Conservation (phyloP, 139 green algal species). For the Dunaliella sp. region DNA sequence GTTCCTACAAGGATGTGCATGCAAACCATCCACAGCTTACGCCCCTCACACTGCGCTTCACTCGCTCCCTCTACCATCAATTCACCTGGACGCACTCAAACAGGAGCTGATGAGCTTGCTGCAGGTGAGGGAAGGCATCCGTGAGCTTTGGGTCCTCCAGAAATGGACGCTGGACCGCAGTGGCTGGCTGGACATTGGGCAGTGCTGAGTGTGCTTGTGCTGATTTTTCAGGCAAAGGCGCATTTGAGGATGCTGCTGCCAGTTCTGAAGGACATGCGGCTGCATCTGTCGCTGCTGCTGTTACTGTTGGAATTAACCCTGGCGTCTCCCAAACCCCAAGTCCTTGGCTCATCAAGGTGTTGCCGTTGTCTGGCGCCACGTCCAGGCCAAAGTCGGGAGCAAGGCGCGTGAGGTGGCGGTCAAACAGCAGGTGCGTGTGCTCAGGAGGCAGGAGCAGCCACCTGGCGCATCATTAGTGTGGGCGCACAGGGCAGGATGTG, state of each 20-base stretch:
- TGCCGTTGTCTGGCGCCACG: too few species aligned
- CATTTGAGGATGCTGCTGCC: background rate
- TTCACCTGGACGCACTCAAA: background rate
- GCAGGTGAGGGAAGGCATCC: conserved; percentile 41
- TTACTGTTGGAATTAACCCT: background rate
- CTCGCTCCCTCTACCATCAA: too few species aligned
- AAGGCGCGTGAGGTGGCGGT: conserved; percentile 8
- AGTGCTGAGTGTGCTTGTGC: too few species aligned
- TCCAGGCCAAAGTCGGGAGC: conserved; percentile 30
- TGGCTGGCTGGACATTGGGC: too few species aligned
- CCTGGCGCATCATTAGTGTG: too few species aligned
- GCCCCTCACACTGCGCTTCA: too few species aligned
- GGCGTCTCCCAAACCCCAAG: too few species aligned
- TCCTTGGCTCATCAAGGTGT: background rate
- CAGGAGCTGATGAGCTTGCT: conserved; percentile 18
- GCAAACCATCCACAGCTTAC: too few species aligned
- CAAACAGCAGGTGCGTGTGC: conserved; percentile 52
- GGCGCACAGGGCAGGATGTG: too few species aligned
- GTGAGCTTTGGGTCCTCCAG: background rate
- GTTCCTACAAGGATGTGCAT: too few species aligned
- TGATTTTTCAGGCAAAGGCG: too few species aligned
- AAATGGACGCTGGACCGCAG: background rate
- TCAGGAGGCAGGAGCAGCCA: conserved; percentile 76
- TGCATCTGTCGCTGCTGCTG: background rate
- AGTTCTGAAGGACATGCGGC: too few species aligned